phyloP scores from a whole-genome alignment of 305 asterid genomes.

The Solanum hybrid region DNA sequence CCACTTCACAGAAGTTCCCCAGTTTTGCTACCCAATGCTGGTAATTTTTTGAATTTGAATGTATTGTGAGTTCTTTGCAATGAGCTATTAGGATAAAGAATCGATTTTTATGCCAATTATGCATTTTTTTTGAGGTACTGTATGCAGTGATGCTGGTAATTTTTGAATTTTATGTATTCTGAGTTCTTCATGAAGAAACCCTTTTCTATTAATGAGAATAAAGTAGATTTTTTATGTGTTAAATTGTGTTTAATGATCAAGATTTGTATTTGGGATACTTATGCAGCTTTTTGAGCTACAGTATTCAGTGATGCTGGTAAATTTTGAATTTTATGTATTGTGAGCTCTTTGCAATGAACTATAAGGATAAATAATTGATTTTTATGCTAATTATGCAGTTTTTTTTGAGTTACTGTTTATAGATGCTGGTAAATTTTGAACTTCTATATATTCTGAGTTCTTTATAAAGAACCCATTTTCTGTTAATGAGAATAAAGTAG shows the following conservation, averaged over 20 bases:
- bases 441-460: background rate
- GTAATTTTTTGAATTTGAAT: constrained; percentile 14
- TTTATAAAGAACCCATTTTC: background rate
- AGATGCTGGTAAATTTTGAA: constrained; percentile 25
- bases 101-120: background rate
- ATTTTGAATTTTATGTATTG: background rate
- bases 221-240: background rate
- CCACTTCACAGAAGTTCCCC: constrained; percentile 14
- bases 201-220: background rate
- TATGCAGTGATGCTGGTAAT: constrained; percentile 12
- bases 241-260: background rate
- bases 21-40: constrained; percentile 24
- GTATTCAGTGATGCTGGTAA: constrained; percentile 23
- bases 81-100: background rate
- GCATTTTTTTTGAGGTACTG: background rate
- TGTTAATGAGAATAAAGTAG: background rate
- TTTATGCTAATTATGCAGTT: background rate
- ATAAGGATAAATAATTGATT: background rate
- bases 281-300: background rate
- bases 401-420: background rate
- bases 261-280: background rate
- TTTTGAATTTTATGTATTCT: background rate
- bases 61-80: background rate
- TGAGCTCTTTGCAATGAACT: background rate
- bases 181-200: background rate